Conservation (phyloP, 2,329 filamentous ascomycete species). For the Lachnellula suecica region DNA sequence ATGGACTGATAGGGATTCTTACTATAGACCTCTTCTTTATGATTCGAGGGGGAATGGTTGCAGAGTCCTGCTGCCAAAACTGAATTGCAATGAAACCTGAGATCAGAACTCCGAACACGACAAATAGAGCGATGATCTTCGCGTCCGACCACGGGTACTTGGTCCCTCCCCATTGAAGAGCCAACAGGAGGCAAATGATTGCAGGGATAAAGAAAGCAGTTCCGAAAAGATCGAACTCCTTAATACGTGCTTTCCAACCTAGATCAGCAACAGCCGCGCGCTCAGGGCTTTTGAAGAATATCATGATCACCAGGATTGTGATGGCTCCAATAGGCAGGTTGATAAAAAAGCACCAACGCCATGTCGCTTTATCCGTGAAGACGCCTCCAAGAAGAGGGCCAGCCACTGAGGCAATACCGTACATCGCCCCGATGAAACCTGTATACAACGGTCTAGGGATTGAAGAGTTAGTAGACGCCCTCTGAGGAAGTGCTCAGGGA, state of each 20-base stretch:
- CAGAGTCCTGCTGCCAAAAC: slow-evolving; percentile 13
- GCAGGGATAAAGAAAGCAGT: slow-evolving; percentile 28
- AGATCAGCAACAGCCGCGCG: slow-evolving; percentile 10
- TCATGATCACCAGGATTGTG: slow-evolving; percentile 33
- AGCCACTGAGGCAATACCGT: slow-evolving; percentile 31
- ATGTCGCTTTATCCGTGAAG: slow-evolving; percentile 30
- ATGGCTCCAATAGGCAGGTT: slow-evolving; percentile 36
- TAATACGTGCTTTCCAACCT: slow-evolving; percentile 16
- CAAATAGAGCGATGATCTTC: slow-evolving; percentile 13
- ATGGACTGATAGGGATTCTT: too few species aligned
- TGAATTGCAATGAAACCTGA: slow-evolving; percentile 10
- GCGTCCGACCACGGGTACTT: slow-evolving; percentile 35
- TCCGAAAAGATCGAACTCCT: slow-evolving; percentile 35
- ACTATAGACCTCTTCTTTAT: slow-evolving; percentile 41
- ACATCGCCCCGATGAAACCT: slow-evolving; percentile 31
- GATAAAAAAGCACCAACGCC: slow-evolving; percentile 33
- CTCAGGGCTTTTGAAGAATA: slow-evolving; percentile 38
- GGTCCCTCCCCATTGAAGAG: slow-evolving; percentile 32
- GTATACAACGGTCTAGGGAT: slow-evolving; percentile 7
- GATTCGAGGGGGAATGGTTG: slow-evolving; percentile 35
- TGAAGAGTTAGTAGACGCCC: neutral
- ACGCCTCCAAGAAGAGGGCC: slow-evolving; percentile 35
- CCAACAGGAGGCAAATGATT: slow-evolving; percentile 35
- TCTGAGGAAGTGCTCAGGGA: slow-evolving; percentile 18
- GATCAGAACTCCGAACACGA: slow-evolving; percentile 11